A percentile compares a stretch with the other conserved stretches of the same genome.
These are phyloP conservation scores for Phytophthora hybrid DNA, from an alignment of 352 stramenopile species.

Conservation along the genomic window DNA sequence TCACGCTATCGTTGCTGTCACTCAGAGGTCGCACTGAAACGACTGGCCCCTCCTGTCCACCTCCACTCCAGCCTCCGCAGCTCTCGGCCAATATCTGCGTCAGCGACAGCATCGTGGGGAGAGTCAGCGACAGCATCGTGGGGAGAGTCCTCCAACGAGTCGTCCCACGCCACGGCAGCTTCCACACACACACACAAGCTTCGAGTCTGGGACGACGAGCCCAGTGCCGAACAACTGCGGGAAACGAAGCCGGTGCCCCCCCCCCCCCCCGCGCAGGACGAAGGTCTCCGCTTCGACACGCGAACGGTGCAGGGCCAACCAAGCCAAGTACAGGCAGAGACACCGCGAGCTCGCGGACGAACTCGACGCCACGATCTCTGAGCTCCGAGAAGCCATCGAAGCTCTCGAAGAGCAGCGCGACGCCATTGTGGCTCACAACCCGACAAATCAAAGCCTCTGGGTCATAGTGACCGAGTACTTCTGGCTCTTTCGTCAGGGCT, in stretches of 20 bases:
- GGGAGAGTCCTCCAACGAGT: neutral
- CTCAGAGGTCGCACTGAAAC: neutral
- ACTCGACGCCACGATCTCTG: neutral
- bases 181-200: neutral
- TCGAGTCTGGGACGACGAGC: neutral
- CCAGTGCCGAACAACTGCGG: neutral
- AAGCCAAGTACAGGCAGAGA: neutral
- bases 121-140: neutral
- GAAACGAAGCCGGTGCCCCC: neutral
- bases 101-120: neutral
- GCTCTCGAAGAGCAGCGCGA: neutral
- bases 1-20: neutral
- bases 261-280: neutral
- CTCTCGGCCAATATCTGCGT: no score
- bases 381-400: neutral
- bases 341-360: neutral
- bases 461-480: neutral
- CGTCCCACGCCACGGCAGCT: neutral
- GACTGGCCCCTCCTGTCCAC: neutral
- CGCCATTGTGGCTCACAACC: neutral
- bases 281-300: neutral
- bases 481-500: neutral
- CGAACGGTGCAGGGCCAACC: neutral
- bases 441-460: neutral
- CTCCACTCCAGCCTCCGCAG: neutral